Evolutionary conservation across 176 grass and related monocot genomes (phyloP), one percentile per base, ranked within the genome.

Genomic region (Cenchrus purpureus): DNA sequence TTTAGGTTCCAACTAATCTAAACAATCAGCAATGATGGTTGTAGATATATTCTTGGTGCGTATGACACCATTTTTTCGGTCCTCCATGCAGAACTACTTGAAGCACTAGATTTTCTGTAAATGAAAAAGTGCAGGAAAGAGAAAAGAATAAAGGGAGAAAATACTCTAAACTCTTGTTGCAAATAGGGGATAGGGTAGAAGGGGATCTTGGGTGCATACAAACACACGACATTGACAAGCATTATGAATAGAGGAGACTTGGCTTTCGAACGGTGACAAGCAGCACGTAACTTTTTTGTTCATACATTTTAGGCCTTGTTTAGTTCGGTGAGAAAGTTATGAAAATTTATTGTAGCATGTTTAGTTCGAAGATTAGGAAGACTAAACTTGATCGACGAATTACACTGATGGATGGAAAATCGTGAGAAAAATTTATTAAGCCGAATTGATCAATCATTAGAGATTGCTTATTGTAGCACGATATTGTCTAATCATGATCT

Each of bases 1-100:
- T 65, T 68, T 77, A 66, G 63, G 63, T 57, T 20, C 32, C 20
- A 42, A 57, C 1, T 67, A 84, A 31, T 66, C 7, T 84, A 76
- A 84, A 65, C 46, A 83, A 76, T 46, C 11, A 48, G 6, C 34
- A 57, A 48, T 57, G 55, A 46, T 29, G 8, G 25, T 45, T n/a
- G 31, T 7, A 56, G 20, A 76, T 10, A 68, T 84, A 68, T 77
- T 76, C 8, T 31, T 8, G 43, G 14, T 67, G 19, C 49, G 2
- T 12, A 53, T 16, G 31, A 52, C 17, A 28, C 15, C 46, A 54
- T n/a, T 12, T 34, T 59, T 49, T 0, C n/a, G 15, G 15, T 49
- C 22, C 14, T 57, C 83, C 83, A 78, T 78, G 7, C 22, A 14
- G 15, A 8, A 59, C 43, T 49, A 34, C 34, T 34, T 49, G 22